Conservation (phyloP, 2,329 filamentous ascomycete species). For the Sordariomycetes sp. region DNA sequence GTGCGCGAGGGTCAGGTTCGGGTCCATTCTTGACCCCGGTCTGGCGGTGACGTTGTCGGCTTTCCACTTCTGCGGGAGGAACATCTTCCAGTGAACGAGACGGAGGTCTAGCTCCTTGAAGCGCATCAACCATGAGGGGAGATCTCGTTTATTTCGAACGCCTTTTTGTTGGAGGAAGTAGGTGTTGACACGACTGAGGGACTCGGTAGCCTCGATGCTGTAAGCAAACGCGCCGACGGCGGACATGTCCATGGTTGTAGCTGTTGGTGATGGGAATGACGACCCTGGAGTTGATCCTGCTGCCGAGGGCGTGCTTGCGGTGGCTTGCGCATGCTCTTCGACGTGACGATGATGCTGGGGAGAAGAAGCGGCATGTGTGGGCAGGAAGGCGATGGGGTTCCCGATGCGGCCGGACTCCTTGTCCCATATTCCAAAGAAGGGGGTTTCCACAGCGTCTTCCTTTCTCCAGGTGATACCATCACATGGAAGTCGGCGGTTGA, state of each 20-base stretch:
- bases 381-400: conserved; percentile 19
- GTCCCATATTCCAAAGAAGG: conserved; percentile 30
- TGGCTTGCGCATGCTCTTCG: conserved; percentile 6
- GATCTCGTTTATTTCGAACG: conserved; percentile 20
- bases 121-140: conserved; percentile 26
- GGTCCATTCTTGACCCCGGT: conserved; percentile 24
- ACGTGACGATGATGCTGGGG: conserved; percentile 4
- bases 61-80: conserved; percentile 26
- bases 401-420: conserved; percentile 20
- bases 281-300: conserved; percentile 6
- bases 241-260: conserved; percentile 18
- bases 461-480: conserved; percentile 26
- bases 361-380: conserved; percentile 8
- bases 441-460: conserved; percentile 21
- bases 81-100: conserved; percentile 28
- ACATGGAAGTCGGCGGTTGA: conserved; percentile 22
- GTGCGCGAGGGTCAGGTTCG: conserved; percentile 34
- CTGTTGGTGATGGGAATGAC: neutral
- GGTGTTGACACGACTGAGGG: conserved; percentile 25
- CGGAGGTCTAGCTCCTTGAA: conserved; percentile 34
- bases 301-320: neutral
- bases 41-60: conserved; percentile 13
- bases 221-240: conserved; percentile 30
- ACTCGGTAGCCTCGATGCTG: conserved; percentile 30
- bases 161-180: conserved; percentile 30